A percentile compares a stretch with the other conserved stretches of the same genome.
These are phyloP conservation scores for Stentor roeselii DNA, from an alignment of 73 alveolate species.

Conservation along the genomic window DNA sequence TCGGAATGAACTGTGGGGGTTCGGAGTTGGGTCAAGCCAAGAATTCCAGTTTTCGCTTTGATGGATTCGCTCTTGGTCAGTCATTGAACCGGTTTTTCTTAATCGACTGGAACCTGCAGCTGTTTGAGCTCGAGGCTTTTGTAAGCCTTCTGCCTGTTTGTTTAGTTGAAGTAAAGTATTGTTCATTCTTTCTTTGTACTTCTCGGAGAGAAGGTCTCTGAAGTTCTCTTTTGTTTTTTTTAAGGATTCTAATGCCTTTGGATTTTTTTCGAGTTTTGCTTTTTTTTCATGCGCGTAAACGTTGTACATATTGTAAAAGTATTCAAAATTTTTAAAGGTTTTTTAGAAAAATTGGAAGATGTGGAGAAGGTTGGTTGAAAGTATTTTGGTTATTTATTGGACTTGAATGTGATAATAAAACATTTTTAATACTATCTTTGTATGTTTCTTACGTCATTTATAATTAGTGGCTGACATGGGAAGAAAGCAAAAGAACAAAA, in stretches of 20 bases:
- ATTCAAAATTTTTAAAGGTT: neutral
- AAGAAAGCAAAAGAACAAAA: no score
- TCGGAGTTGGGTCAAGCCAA: conserved; percentile 24
- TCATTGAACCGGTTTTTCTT: neutral
- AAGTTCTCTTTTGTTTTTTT: neutral
- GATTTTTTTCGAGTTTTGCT: neutral
- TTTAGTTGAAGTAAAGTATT: neutral
- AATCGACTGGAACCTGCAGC: neutral
- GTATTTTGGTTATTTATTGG: no score
- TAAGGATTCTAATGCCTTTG: neutral
- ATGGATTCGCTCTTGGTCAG: conserved; percentile 11
- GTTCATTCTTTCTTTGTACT: conserved; percentile 1
- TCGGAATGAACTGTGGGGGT: neutral
- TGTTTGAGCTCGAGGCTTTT: neutral
- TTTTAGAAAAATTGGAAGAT: neutral
- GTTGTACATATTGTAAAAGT: conserved; percentile 15
- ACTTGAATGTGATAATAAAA: no score
- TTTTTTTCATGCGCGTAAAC: conserved; percentile 6
- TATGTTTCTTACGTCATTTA: no score
- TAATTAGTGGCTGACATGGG: no score
- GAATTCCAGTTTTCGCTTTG: neutral
- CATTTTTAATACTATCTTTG: no score
- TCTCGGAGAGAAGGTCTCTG: neutral
- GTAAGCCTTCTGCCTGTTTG: neutral
- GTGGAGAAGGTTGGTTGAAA: neutral